These are phyloP conservation scores for Massospora cicadina DNA, from an alignment of 371 early-diverging fungal genomes.

Conservation along the genomic window DNA sequence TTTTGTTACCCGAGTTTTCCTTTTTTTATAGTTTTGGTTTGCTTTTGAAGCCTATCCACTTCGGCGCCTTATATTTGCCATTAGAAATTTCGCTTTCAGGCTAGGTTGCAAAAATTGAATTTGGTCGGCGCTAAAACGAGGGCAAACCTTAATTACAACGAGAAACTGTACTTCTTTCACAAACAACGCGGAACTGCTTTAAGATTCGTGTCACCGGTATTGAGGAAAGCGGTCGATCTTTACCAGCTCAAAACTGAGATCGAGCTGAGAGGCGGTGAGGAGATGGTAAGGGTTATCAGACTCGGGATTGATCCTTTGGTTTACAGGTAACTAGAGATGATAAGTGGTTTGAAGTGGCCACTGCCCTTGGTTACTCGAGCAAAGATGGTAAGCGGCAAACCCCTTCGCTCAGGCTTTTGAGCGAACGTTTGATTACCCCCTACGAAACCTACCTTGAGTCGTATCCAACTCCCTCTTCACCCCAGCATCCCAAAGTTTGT, in stretches of 20 bases:
- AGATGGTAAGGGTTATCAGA: conserved; percentile 27
- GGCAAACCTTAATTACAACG: conserved; percentile 70
- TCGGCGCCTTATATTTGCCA: too few species aligned
- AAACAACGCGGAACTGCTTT: conserved; percentile 53
- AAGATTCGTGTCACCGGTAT: conserved; percentile 49
- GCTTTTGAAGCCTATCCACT: too few species aligned
- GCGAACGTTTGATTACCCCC: conserved; percentile 59
- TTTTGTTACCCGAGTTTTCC: conserved; percentile 8
- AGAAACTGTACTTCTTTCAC: conserved; percentile 79
- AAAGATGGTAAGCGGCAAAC: conserved; percentile 68
- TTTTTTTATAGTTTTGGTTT: background rate
- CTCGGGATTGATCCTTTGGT: background rate
- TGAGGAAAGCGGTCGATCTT: conserved; percentile 72
- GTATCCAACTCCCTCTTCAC: background rate
- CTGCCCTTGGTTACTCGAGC: conserved; percentile 51
- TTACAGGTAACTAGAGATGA: conserved; percentile 54
- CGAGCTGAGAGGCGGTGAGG: conserved; percentile 52
- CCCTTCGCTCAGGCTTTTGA: conserved; percentile 61
- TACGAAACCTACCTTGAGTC: conserved; percentile 53
- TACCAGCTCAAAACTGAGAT: conserved; percentile 70
- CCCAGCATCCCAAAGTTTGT: background rate
- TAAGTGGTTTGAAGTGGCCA: conserved; percentile 79
- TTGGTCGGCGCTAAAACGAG: conserved; percentile 80
- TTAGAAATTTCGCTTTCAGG: conserved; percentile 74
- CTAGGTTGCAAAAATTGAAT: conserved; percentile 78